These are phyloP conservation scores for Neoboletus magnificus DNA, from an alignment of 768 basidiomycete genomes.

Conservation along the genomic window DNA sequence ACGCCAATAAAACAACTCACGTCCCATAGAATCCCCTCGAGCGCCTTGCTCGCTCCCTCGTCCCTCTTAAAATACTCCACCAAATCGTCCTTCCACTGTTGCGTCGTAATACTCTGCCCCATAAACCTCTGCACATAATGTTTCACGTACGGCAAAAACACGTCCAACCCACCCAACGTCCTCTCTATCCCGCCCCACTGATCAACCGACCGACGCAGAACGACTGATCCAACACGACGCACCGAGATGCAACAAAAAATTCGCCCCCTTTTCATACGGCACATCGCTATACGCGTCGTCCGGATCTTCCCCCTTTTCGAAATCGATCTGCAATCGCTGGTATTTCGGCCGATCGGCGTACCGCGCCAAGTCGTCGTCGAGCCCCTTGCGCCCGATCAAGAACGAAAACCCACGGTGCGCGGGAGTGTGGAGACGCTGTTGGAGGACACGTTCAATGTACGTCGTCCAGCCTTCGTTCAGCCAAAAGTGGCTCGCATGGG, in stretches of 20 bases:
- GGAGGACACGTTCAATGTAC: conserved; percentile 83
- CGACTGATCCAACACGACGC: conserved; percentile 10
- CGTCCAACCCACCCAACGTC: conserved; percentile 38
- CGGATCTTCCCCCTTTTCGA: conserved; percentile 68
- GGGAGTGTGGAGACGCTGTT: conserved; percentile 64
- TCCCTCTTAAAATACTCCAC: conserved; percentile 64
- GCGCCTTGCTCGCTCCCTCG: conserved; percentile 52
- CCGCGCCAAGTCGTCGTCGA: conserved; percentile 63
- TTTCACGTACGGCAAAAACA: conserved; percentile 79
- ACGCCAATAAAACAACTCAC: conserved; percentile 39
- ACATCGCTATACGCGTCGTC: conserved; percentile 75
- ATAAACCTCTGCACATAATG: conserved; percentile 81
- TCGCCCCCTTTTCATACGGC: conserved; percentile 88
- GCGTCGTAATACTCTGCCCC: conserved; percentile 79
- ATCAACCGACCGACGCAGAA: background rate
- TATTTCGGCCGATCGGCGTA: conserved; percentile 61
- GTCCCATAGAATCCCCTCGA: conserved; percentile 76
- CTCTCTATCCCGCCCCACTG: conserved; percentile 3
- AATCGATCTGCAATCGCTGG: conserved; percentile 75
- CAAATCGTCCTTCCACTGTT: conserved; percentile 80
- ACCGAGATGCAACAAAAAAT: conserved; percentile 84
- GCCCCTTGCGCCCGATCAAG: conserved; percentile 68
- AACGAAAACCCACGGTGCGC: conserved; percentile 79
- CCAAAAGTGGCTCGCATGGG: conserved; percentile 78
- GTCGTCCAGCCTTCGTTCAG: conserved; percentile 94